These are phyloP conservation scores for Grosmannia huntii DNA, from an alignment of 2,329 filamentous ascomycete species.

Conservation along the genomic window DNA sequence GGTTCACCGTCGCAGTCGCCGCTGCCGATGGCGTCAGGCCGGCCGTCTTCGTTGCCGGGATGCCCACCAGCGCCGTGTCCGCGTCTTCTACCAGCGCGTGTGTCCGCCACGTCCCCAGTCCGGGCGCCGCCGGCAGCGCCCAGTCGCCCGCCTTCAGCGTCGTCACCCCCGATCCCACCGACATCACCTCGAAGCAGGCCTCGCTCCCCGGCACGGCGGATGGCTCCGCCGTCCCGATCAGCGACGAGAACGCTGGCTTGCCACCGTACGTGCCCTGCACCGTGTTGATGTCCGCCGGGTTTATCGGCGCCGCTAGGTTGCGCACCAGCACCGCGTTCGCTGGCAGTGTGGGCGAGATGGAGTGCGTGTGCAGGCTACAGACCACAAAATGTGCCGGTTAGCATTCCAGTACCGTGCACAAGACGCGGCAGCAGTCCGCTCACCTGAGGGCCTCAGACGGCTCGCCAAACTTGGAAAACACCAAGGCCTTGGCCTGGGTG, in stretches of 20 bases:
- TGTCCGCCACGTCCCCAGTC: slow-evolving; percentile 90
- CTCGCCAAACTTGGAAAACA: slow-evolving; percentile 63
- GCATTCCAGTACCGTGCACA: neutral
- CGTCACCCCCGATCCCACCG: slow-evolving; percentile 44
- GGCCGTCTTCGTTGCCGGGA: slow-evolving; percentile 23
- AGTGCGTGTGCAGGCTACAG: slow-evolving; percentile 55
- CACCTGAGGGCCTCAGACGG: slow-evolving; percentile 57
- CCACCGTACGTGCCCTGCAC: slow-evolving; percentile 93
- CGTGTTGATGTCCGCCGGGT: slow-evolving; percentile 95
- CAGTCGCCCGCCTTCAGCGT: slow-evolving; percentile 66
- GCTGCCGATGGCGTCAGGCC: slow-evolving; percentile 60
- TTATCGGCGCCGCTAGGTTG: slow-evolving; percentile 83
- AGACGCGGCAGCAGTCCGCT: slow-evolving; percentile 7
- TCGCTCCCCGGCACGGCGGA: slow-evolving; percentile 80
- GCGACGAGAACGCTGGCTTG: slow-evolving; percentile 62
- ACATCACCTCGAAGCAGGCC: slow-evolving; percentile 80
- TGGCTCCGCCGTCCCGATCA: slow-evolving; percentile 62
- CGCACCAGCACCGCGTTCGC: slow-evolving; percentile 58
- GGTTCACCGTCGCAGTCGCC: slow-evolving; percentile 84
- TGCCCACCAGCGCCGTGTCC: slow-evolving; percentile 48
- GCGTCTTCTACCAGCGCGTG: slow-evolving; percentile 56
- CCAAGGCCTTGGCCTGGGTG: slow-evolving; percentile 71
- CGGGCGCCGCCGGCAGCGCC: slow-evolving; percentile 75
- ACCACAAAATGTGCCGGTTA: neutral
- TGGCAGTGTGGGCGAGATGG: slow-evolving; percentile 63